Conservation (phyloP, 2,329 filamentous ascomycete genomes). For the Rosellinia necatrix region DNA sequence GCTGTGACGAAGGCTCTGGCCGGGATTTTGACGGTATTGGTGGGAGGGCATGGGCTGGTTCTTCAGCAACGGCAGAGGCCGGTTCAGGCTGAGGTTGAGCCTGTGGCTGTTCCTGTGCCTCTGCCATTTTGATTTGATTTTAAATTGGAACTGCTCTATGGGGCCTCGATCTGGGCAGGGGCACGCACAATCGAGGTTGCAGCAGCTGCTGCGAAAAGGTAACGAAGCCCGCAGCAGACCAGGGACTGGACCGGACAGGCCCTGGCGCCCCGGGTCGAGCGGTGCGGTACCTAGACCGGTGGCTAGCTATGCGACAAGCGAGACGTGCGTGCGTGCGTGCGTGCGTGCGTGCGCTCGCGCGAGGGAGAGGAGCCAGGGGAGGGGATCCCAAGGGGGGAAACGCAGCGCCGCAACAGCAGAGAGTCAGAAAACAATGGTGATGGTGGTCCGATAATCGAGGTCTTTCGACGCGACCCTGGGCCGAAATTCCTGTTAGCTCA, state of each 20-base stretch:
- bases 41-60: slow-evolving; percentile 40
- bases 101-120: slow-evolving; percentile 44
- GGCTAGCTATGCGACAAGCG: slow-evolving; percentile 30
- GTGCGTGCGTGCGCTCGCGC: slow-evolving; percentile 15
- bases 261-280: slow-evolving; percentile 29
- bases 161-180: slow-evolving; percentile 43
- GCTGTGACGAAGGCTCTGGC: slow-evolving; percentile 29
- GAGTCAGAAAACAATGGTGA: slow-evolving; percentile 30
- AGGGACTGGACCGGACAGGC: slow-evolving; percentile 36
- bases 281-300: slow-evolving; percentile 33
- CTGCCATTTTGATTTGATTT: slow-evolving; percentile 45
- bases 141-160: slow-evolving; percentile 44
- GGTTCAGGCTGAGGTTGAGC: slow-evolving; percentile 42
- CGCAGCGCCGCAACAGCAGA: slow-evolving; percentile 28
- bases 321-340: slow-evolving; percentile 28
- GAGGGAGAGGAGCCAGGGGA: slow-evolving; percentile 26
- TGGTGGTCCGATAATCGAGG: slow-evolving; percentile 42
- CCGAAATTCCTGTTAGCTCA: slow-evolving; percentile 43
- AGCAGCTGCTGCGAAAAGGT: slow-evolving; percentile 37
- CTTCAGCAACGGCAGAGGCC: slow-evolving; percentile 39
- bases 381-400: slow-evolving; percentile 29
- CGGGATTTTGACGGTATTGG: slow-evolving; percentile 23
- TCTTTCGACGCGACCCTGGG: slow-evolving; percentile 44
- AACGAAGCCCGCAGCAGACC: slow-evolving; percentile 41
- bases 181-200: slow-evolving; percentile 35